These are phyloP conservation scores for Nelumbo lutea DNA, from an alignment of 164 flowering plant species.

Conservation along the genomic window DNA sequence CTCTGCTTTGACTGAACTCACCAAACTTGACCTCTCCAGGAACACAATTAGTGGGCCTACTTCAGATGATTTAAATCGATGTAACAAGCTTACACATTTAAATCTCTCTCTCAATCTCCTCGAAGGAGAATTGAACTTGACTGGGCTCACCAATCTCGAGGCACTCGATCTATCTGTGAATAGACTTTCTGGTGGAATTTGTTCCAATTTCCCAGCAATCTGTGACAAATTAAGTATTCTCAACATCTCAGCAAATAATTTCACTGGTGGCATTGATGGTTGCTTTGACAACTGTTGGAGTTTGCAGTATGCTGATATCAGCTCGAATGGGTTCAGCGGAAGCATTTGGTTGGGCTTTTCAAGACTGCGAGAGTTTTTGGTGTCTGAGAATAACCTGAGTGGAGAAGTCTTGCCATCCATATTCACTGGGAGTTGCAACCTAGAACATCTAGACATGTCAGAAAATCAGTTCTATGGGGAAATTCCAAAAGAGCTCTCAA, in stretches of 20 bases:
- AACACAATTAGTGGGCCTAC: slow-evolving; percentile 52
- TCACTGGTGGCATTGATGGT: slow-evolving; percentile 45
- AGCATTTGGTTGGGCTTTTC: slow-evolving; percentile 46
- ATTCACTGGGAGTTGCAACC: slow-evolving; percentile 42
- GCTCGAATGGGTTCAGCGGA: slow-evolving; percentile 58
- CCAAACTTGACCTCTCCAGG: slow-evolving; percentile 57
- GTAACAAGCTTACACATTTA: slow-evolving; percentile 42
- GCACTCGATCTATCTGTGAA: slow-evolving; percentile 62
- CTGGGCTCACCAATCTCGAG: slow-evolving; percentile 47
- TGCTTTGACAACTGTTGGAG: slow-evolving; percentile 43
- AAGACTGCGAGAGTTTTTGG: slow-evolving; percentile 41
- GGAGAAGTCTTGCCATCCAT: slow-evolving; percentile 33
- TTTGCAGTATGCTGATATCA: slow-evolving; percentile 58
- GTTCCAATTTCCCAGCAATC: slow-evolving; percentile 38
- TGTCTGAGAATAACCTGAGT: slow-evolving; percentile 45
- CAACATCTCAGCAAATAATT: slow-evolving; percentile 54
- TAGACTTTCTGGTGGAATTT: slow-evolving; percentile 43
- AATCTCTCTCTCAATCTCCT: slow-evolving; percentile 72
- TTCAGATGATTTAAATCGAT: slow-evolving; percentile 45
- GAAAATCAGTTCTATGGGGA: slow-evolving; percentile 47
- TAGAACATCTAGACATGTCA: slow-evolving; percentile 59
- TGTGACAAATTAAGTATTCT: slow-evolving; percentile 41
- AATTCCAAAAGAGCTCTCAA: slow-evolving; percentile 46
- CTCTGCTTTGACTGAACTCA: slow-evolving; percentile 59
- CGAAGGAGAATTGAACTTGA: slow-evolving; percentile 41